Base-by-base conservation (phyloP, 306 rosid species). In the Leucaena leucocephala region DNA sequence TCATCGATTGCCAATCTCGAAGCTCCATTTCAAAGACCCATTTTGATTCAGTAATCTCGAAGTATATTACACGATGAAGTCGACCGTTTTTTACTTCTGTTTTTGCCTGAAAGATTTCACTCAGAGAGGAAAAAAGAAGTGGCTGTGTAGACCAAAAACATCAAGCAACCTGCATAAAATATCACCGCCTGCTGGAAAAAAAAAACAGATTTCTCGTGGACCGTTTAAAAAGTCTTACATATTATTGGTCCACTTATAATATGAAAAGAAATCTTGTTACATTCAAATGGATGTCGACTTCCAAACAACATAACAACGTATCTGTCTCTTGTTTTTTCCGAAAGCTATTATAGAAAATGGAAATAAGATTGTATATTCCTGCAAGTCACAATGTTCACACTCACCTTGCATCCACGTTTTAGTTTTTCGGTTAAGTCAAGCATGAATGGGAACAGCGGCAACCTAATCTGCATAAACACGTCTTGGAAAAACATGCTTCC, bases 1-100 rank as follows among this genome's bases (percentile, higher is more conserved):
- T 55, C 75, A 65, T 63, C 4, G 44, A 44, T 44, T 54, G 57
- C 70, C 48, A 34, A 33, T 65, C 19, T 58, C 69, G 78, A 82
- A 39, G 81, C 69, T 27, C 78, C 63, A 52, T 76, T 63, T 61
- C 69, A 36, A 35, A 11, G 65, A n/a, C 17, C 36, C 34, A 17
- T 19, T 63, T 9, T 42, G 61, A 7, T 27, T 52, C 44, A n/a
- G 43, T 54, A 10, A 27, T 3, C 21, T 6, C 27, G 62, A 59
- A 43, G 16, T 58, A 58, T 21, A 48, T 63, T 49, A 50, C 67
- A 21, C 71, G 10, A 10, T 22, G 66, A 70, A 58, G 16, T 40
- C 62, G 40, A 14, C 8, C 1, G 49, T 40, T 1, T 43, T 3
- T 4, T 34, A 33, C 11, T 78, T 58, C 36, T 48, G 39, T 39